A percentile compares a stretch with the other conserved stretches of the same genome.
These are phyloP conservation scores for Acanthamoeba healyi DNA, from an alignment of 208 protist species.

Conservation along the genomic window DNA sequence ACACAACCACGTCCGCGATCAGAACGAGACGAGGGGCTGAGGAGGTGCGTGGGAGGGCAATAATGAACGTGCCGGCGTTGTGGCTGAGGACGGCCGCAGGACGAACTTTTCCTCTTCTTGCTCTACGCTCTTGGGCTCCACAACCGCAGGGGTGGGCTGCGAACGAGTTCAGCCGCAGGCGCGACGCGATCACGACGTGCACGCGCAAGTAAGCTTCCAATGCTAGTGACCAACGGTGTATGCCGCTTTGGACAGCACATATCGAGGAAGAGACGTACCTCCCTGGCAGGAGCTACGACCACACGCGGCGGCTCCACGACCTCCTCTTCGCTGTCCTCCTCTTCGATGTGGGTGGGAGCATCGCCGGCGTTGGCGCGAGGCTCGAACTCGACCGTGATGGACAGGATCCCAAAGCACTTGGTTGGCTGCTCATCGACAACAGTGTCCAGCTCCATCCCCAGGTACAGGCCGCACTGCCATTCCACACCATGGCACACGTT, in stretches of 20 bases:
- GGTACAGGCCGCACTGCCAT: constrained; percentile 9
- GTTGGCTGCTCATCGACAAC: constrained; percentile 5
- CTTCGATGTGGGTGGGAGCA: constrained; percentile 43
- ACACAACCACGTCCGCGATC: too few species aligned
- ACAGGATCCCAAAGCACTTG: constrained; percentile 46
- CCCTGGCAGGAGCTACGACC: neutral
- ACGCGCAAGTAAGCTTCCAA: neutral
- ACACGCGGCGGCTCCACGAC: neutral
- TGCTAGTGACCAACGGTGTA: too few species aligned
- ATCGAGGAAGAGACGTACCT: neutral
- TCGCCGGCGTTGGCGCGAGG: constrained; percentile 50
- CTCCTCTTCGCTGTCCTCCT: constrained; percentile 49
- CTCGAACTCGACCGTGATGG: constrained; percentile 61
- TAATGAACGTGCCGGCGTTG: neutral
- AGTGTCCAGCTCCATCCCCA: constrained; percentile 26
- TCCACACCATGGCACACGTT: neutral
- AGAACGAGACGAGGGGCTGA: too few species aligned
- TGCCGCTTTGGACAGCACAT: neutral
- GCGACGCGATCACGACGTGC: neutral
- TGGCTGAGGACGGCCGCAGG: neutral
- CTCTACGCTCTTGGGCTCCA: neutral
- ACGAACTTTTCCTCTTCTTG: neutral
- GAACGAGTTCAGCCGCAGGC: neutral
- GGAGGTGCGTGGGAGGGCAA: neutral
- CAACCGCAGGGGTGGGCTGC: neutral